Evolutionary conservation across 148 eudicot species (phyloP), one percentile per base, ranked within the genome.

Genomic region (Salicornia ramosissima): DNA sequence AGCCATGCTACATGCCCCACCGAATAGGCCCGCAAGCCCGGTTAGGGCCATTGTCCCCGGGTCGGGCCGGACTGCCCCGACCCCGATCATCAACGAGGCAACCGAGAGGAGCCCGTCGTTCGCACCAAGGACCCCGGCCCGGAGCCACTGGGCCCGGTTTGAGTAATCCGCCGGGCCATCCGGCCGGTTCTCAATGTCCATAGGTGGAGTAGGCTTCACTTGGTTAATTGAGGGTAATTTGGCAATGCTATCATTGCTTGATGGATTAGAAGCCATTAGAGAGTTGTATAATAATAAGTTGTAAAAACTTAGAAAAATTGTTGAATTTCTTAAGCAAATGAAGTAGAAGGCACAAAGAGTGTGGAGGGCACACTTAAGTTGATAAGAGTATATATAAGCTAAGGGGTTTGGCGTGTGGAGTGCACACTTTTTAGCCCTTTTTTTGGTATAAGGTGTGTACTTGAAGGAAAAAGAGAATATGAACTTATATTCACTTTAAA

Each of bases 1-100:
- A 13, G 87, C 90, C 86, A 86, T 86, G 74, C 84, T 81, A 43
- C 77, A 86, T 0, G 90, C 90, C 0, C 90, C 90, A 0, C 83
- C 87, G 0, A 86, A 66, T 26, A 82, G 36, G 4, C 86, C 85
- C 13, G 85, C 84, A 18, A 78, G 61, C 13, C 90, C 87, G 7
- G 83, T 74, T 7, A 84, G 65, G 47, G 77, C 69, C 87, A 86
- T 83, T 26, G 82, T 75, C 14, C 47, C 76, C 15, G 28, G 55
- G 56, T 86, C 90, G 4, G 70, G 63, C 31, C 70, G 16, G 67
- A 86, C 87, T 0, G 85, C 85, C 9, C 85, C 85, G 7, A 86
- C 77, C 3, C 90, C 90, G 2, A 86, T 72, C 87, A 86, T 81
- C 10, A 86, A 77, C 0, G 90, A 75, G 28, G 90, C 82, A 0